A percentile compares a stretch with the other conserved stretches of the same genome.
Evolutionary conservation across 106 monocot genomes (phyloP).

Genomic region (Alisma plantagoaquatica): DNA sequence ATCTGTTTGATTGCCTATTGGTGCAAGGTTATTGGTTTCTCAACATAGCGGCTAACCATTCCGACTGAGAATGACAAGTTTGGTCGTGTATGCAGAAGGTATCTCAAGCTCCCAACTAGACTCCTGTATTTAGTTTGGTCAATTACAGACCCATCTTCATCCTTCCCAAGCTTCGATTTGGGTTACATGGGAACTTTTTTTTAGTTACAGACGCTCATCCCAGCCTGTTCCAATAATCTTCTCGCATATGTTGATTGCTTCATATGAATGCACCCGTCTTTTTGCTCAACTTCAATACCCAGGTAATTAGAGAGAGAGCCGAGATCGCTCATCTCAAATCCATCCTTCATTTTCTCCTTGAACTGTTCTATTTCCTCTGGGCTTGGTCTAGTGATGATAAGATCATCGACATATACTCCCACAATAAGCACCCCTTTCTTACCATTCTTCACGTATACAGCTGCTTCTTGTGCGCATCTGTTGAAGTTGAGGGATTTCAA

Average conservation of each 20-base stretch:
- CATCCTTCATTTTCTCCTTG: constrained; percentile 1
- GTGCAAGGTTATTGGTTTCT: constrained; percentile 8
- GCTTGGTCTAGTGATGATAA: background rate
- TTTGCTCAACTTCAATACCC: constrained; percentile 8
- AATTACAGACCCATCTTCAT: constrained; percentile 1
- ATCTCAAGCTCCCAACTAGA: constrained; percentile 12
- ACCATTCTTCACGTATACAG: constrained; percentile 3
- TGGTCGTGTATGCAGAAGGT: constrained; percentile 7
- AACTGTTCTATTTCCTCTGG: background rate
- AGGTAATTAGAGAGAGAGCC: constrained; percentile 1
- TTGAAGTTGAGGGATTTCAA: background rate
- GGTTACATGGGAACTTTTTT: constrained; percentile 9
- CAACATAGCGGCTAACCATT: constrained; percentile 6
- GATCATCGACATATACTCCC: background rate
- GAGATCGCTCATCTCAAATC: constrained; percentile 7
- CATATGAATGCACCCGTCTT: background rate
- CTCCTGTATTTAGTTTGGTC: constrained; percentile 9
- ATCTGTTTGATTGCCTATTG: constrained; percentile 16
- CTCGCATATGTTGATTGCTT: constrained; percentile 14
- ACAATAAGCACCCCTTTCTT: background rate
- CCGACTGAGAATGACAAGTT: constrained; percentile 12
- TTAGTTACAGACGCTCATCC: constrained; percentile 7
- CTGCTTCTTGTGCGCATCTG: background rate
- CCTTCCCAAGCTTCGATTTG: background rate
- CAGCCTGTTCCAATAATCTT: background rate